Evolutionary conservation across 129 eudicot genomes (phyloP), one percentile per base, ranked within the genome.

Genomic region (Scalesia atractyloides): DNA sequence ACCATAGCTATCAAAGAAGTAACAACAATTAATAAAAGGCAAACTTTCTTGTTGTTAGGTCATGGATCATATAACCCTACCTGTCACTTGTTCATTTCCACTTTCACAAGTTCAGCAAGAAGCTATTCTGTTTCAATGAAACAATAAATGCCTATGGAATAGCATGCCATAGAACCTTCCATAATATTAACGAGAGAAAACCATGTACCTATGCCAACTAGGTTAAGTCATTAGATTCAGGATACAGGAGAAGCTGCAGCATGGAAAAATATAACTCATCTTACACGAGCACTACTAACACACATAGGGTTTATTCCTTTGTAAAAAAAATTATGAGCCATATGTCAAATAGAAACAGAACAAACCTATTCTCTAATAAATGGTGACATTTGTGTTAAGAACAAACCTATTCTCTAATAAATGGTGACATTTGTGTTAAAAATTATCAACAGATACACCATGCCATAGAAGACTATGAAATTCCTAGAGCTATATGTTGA

Each of bases 151-250:
- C 30, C 44, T 33, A 20, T 9, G 13, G 52, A 57, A 59, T 44
- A 50, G 18, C 17, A 50, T 50, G 5, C 4, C 7, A 50, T 0
- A 10, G 47, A 41, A 41, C 47, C 47, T 14, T 50, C 19, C 18
- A 50, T n/a, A 50, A 50, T 50, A 8, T n/a, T 50, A 14, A 50
- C n/a, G 56, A 50, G 3, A 50, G 5, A 26, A 26, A 7, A 0
- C n/a, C n/a, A 58, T 9, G 8, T 58, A 89, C 96, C 92, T 89
- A 92, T 46, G 97, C 88, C 51, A 91, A 76, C 80, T 91, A 95
- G 19, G 97, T 95, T 46, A 88, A 88, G 84, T 91, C 86, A 75
- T 91, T 95, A 60, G 97, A 91, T 86, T 91, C 95, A 7, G 97
- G 97, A 76, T 83, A 71, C 63, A 91, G 97, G 71, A 91, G 89